Evolutionary conservation across 306 rosid genomes (phyloP), one percentile per base, ranked within the genome.

Genomic region (Arachis hypogaea): DNA sequence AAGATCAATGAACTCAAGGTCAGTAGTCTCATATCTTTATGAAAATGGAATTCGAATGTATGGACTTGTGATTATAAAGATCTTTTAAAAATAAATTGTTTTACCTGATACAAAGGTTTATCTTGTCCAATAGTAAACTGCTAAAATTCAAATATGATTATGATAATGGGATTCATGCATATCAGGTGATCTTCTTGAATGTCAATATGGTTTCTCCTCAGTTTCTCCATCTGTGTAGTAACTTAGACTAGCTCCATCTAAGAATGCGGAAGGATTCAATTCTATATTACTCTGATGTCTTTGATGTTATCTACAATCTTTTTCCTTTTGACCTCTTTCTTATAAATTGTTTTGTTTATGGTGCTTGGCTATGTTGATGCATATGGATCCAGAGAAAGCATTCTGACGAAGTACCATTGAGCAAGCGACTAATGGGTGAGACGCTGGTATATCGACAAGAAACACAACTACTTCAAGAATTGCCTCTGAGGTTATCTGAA

Each of bases 1-100:
- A 91, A 88, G 75, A 91, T 86, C 77, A 84, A 83, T 67, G 91
- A 85, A 75, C 88, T 91, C 12, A 86, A 91, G 97, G 98, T 94
- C 42, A 66, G 90, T 51, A 63, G 16, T 5, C 70, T 76, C 72
- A 57, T 68, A 59, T 72, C 57, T 77, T 49, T 9, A 76, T 14
- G 42, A 46, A 58, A 68, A 46, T 52, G 50, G 49, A 36, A 59
- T 16, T 33, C 62, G 55, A 44, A 71, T 43, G 54, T 47, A 44
- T 54, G 29, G 54, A 63, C 56, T 16, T 36, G 40, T 56, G 62
- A 59, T 69, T 36, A 50, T n/a, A 68, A 59, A 57, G 73, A 66
- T 41, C 61, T 49, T 7, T 41, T 4, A 30, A 46, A 33, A 40
- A 33, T 18, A 68, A 67, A 33, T 67, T 66, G 46, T 57, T 45